Conservation (phyloP, 371 early-diverging fungal genomes). For the Cladochytrium tenue region DNA sequence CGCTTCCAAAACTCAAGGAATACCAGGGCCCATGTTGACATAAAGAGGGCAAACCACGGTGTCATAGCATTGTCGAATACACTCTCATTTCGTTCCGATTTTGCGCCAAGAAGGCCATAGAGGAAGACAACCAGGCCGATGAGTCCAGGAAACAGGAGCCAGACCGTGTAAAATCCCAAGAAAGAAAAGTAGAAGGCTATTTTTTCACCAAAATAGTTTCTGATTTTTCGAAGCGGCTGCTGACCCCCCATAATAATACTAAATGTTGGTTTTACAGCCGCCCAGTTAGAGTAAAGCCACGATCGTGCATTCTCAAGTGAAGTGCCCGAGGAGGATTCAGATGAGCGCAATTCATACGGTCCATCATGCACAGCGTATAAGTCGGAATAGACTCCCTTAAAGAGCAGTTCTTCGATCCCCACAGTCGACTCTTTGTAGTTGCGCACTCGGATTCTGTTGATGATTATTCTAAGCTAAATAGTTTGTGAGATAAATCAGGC, state of each 20-base stretch:
- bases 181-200: constrained; percentile 66
- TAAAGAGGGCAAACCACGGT: constrained; percentile 53
- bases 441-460: constrained; percentile 24
- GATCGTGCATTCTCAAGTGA: constrained; percentile 18
- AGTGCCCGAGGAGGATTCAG: neutral
- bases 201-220: constrained; percentile 63
- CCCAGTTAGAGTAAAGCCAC: constrained; percentile 33
- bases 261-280: neutral
- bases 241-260: constrained; percentile 11
- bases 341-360: constrained; percentile 2
- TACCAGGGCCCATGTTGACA: constrained; percentile 58
- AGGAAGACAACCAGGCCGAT: constrained; percentile 49
- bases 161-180: constrained; percentile 52
- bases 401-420: constrained; percentile 30
- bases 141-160: constrained; percentile 40
- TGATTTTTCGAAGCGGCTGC: constrained; percentile 41
- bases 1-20: constrained; percentile 70
- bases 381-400: constrained; percentile 26
- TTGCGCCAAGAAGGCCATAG: constrained; percentile 38
- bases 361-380: constrained; percentile 45
- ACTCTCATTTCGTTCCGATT: neutral
- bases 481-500: neutral
- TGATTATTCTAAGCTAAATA: constrained; percentile 16
- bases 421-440: constrained; percentile 2
- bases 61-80: constrained; percentile 61